These are phyloP conservation scores for Amanita pallidorosea DNA, from an alignment of 768 basidiomycete species.

Conservation along the genomic window DNA sequence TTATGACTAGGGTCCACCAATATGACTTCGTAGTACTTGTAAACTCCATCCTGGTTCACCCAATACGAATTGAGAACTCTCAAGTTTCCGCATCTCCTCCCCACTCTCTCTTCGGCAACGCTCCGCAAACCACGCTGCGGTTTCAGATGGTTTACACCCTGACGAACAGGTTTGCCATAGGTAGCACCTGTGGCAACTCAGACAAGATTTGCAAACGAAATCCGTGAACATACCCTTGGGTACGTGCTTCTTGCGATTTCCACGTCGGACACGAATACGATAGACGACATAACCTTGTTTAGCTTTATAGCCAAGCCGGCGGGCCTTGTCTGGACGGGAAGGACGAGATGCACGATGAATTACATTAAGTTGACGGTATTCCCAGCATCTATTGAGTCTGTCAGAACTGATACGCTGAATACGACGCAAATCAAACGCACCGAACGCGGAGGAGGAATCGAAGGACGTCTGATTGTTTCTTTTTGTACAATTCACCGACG, in stretches of 20 bases:
- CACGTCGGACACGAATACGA: conserved; percentile 92
- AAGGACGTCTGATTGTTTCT: conserved; percentile 95
- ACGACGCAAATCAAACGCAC: conserved; percentile 29
- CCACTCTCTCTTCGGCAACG: conserved; percentile 97
- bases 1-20: conserved; percentile 94
- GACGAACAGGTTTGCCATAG: conserved; percentile 97
- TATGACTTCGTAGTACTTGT: conserved; percentile 99
- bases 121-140: conserved; percentile 89
- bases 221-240: conserved; percentile 66
- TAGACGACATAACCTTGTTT: conserved; percentile 99
- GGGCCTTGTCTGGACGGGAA: conserved; percentile 98
- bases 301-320: conserved; percentile 98
- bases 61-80: conserved; percentile 98
- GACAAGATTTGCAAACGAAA: background rate
- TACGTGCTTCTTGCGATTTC: conserved; percentile 98
- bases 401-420: background rate
- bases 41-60: conserved; percentile 98
- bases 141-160: conserved; percentile 99
- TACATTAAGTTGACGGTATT: conserved; percentile 96
- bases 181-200: conserved; percentile 73
- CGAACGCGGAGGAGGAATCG: conserved; percentile 96
- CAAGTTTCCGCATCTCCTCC: conserved; percentile 90
- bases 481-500: conserved; percentile 95
- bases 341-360: conserved; percentile 98
- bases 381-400: conserved; percentile 71